Evolutionary conservation across 2,329 filamentous ascomycete species (phyloP).

Genomic region (Alternaria brassicicola): DNA sequence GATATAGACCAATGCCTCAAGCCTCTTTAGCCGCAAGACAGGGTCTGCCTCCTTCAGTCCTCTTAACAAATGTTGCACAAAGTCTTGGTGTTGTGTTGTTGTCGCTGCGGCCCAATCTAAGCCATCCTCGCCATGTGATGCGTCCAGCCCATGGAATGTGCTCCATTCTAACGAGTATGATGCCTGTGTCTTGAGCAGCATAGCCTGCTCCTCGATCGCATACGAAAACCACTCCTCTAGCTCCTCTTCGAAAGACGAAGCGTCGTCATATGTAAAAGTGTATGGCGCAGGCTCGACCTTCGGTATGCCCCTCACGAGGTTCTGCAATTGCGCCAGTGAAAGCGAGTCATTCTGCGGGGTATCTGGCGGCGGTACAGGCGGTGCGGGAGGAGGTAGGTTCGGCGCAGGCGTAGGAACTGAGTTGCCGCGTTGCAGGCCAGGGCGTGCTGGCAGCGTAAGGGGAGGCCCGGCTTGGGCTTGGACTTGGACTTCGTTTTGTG

Average conservation of each 20-base stretch:
- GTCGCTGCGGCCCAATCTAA: conserved; percentile 71
- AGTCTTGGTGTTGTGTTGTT: conserved; percentile 61
- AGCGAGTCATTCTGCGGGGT: conserved; percentile 51
- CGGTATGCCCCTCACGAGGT: conserved; percentile 53
- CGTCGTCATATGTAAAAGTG: conserved; percentile 71
- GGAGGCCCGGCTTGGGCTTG: conserved; percentile 26
- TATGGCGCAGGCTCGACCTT: conserved; percentile 62
- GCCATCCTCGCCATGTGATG: conserved; percentile 50
- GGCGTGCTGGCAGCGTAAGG: conserved; percentile 42
- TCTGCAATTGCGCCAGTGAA: conserved; percentile 55
- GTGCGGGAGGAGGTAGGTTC: conserved; percentile 52
- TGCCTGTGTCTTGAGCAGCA: conserved; percentile 74
- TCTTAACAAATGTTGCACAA: conserved; percentile 57
- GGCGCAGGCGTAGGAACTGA: conserved; percentile 50
- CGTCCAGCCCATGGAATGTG: conserved; percentile 46
- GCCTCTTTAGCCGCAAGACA: conserved; percentile 40
- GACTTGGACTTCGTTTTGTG: conserved; percentile 22
- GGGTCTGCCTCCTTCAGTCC: conserved; percentile 40
- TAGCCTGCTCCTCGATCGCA: conserved; percentile 81
- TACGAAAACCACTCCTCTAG: conserved; percentile 98
- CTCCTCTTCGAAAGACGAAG: conserved; percentile 75
- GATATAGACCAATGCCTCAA: conserved; percentile 56
- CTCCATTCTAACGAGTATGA: conserved; percentile 79
- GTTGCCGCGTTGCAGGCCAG: conserved; percentile 49
- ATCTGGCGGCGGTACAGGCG: conserved; percentile 39